phyloP scores from a whole-genome alignment of 352 stramenopile genomes.

The Globisporangium takayamanum region DNA sequence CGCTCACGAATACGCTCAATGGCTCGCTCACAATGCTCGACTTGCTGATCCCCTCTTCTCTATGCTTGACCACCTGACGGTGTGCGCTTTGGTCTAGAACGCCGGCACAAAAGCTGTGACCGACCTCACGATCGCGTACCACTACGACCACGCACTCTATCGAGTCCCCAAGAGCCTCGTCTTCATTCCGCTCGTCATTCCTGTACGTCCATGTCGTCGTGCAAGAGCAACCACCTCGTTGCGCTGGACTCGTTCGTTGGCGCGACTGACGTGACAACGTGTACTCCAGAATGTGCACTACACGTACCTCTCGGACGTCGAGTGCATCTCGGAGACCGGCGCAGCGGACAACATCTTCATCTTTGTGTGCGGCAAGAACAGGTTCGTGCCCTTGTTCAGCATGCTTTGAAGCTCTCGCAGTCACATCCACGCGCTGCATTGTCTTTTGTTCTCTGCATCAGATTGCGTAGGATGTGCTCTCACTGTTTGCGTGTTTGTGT shows the following conservation, averaged over 20 bases:
- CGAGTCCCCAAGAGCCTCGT: conserved; percentile 59
- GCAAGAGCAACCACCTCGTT: too few relatives aligned
- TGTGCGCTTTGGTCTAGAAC: conserved; percentile 28
- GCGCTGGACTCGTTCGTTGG: conserved; percentile 1
- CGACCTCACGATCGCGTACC: conserved; percentile 59
- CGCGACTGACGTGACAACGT: neutral
- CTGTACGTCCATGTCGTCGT: conserved; percentile 24
- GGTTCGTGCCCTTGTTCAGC: conserved; percentile 18
- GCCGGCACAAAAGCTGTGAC: conserved; percentile 58
- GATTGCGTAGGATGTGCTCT: neutral
- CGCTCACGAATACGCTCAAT: too few relatives aligned
- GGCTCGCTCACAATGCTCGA: too few relatives aligned
- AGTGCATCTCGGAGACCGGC: conserved; percentile 59
- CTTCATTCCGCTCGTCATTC: conserved; percentile 60
- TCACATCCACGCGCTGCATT: neutral
- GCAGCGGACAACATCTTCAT: conserved; percentile 75
- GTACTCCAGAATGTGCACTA: conserved; percentile 59
- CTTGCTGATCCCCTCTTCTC: neutral
- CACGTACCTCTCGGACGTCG: conserved; percentile 56
- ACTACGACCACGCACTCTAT: conserved; percentile 77
- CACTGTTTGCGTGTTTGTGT: neutral
- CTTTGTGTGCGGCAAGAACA: conserved; percentile 81
- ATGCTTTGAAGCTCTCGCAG: neutral
- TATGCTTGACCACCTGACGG: neutral
- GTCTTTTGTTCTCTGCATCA: neutral